A percentile compares a stretch with the other conserved stretches of the same genome.
These are phyloP conservation scores for Arctium minus DNA, from an alignment of 129 eudicot genomes.

Conservation along the genomic window DNA sequence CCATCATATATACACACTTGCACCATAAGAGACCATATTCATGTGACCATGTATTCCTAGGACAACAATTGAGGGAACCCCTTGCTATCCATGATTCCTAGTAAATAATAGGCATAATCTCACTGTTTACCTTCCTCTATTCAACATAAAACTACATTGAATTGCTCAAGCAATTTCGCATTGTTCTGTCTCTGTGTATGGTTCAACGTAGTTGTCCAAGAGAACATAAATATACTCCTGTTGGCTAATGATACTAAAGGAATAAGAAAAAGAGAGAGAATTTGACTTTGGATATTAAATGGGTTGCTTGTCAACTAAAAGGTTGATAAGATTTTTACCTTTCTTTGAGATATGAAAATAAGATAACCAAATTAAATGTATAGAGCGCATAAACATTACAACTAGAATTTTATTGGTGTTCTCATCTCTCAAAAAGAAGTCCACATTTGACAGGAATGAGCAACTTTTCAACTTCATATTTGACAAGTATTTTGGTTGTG, in stretches of 20 bases:
- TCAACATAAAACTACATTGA: too few relatives aligned
- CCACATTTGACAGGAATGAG: neutral
- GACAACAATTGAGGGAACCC: neutral
- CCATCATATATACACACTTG: neutral
- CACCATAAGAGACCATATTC: neutral
- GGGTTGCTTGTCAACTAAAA: neutral
- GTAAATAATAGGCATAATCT: neutral
- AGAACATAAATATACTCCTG: too few relatives aligned
- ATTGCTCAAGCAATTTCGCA: too few relatives aligned
- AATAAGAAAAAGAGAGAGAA: too few relatives aligned
- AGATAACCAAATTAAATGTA: neutral
- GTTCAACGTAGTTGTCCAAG: too few relatives aligned
- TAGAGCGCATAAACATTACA: neutral
- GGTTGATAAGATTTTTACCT: neutral
- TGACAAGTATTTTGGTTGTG: neutral
- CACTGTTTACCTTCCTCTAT: neutral
- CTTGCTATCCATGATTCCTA: neutral
- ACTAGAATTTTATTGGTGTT: neutral
- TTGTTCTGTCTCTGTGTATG: too few relatives aligned
- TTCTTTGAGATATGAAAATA: neutral
- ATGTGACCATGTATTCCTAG: neutral
- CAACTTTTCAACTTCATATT: neutral
- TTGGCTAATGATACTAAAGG: too few relatives aligned
- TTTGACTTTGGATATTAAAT: neutral
- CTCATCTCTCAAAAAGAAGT: neutral